phyloP scores from a whole-genome alignment of 139 green algal genomes.

The Ettlia oleoabundans region DNA sequence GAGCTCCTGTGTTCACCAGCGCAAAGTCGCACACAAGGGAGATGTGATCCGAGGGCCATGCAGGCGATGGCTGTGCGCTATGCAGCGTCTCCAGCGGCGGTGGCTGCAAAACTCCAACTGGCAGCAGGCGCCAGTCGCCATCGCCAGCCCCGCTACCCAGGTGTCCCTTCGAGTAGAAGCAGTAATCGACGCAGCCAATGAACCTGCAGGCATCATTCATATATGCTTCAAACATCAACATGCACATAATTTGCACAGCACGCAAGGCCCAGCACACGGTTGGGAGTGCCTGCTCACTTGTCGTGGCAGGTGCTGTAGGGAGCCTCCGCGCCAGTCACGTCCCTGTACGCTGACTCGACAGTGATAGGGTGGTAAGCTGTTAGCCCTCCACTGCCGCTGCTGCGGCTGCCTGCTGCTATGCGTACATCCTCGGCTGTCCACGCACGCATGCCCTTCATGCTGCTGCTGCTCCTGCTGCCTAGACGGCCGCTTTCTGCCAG shows the following conservation, averaged over 20 bases:
- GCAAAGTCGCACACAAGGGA: constrained; percentile 66
- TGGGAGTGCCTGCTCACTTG: too few relatives aligned
- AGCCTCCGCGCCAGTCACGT: constrained; percentile 50
- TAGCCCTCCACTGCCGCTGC: not conserved
- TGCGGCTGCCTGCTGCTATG: constrained; percentile 11
- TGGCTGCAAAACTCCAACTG: constrained; percentile 59
- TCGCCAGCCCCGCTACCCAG: not conserved
- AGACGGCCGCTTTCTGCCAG: too few relatives aligned
- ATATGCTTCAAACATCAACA: too few relatives aligned
- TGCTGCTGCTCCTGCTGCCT: not conserved
- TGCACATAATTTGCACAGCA: too few relatives aligned
- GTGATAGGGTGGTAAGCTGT: not conserved
- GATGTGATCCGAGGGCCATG: constrained; percentile 66
- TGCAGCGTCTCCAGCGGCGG: constrained; percentile 61
- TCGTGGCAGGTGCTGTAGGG: constrained; percentile 73
- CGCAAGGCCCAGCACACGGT: too few relatives aligned
- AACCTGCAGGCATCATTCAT: too few relatives aligned
- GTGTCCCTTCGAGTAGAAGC: constrained; percentile 59
- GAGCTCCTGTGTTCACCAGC: too few relatives aligned
- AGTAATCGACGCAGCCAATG: constrained; percentile 81
- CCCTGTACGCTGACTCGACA: not conserved
- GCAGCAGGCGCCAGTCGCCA: constrained; percentile 43
- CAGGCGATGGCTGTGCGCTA: constrained; percentile 55
- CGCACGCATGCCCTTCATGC: not conserved
- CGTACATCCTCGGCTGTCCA: constrained; percentile 40